Conservation (phyloP, 345 rosid species). For the Citrus sp. region DNA sequence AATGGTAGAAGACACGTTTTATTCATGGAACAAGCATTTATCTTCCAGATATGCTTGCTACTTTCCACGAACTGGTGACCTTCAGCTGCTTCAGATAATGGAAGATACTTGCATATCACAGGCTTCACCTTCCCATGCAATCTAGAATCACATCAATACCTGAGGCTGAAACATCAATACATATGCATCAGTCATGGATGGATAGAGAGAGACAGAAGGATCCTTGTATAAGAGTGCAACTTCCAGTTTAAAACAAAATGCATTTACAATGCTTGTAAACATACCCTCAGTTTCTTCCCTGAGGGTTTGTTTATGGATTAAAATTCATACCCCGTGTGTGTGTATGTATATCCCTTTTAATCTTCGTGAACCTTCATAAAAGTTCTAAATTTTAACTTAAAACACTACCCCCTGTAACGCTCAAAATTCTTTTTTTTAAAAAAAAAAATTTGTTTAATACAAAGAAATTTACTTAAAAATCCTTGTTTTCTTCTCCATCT, state of each 20-base stretch:
- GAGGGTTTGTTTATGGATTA: too few species aligned
- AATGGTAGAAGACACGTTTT: background rate
- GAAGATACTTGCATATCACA: slow-evolving; percentile 34
- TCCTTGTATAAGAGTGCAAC: background rate
- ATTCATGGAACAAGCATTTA: slow-evolving; percentile 43
- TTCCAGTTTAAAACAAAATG: background rate
- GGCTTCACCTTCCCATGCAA: slow-evolving; percentile 58
- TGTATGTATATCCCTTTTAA: too few species aligned
- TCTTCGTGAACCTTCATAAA: too few species aligned
- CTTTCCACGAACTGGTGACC: slow-evolving; percentile 69
- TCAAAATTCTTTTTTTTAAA: too few species aligned
- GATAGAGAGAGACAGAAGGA: background rate
- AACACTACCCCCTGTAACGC: too few species aligned
- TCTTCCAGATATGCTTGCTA: slow-evolving; percentile 29
- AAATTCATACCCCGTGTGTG: background rate
- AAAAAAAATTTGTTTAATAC: too few species aligned
- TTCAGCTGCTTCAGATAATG: slow-evolving; percentile 43
- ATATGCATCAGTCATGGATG: background rate
- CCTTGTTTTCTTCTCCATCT: too few species aligned
- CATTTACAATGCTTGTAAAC: background rate
- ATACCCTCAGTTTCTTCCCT: slow-evolving; percentile 76
- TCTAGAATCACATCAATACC: slow-evolving; percentile 86
- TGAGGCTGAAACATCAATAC: background rate
- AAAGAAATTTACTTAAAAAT: too few species aligned
- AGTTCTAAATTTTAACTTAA: too few species aligned